Base-by-base conservation (phyloP, 192 early-diverging fungal species). In the Helicostylum pulchrum region DNA sequence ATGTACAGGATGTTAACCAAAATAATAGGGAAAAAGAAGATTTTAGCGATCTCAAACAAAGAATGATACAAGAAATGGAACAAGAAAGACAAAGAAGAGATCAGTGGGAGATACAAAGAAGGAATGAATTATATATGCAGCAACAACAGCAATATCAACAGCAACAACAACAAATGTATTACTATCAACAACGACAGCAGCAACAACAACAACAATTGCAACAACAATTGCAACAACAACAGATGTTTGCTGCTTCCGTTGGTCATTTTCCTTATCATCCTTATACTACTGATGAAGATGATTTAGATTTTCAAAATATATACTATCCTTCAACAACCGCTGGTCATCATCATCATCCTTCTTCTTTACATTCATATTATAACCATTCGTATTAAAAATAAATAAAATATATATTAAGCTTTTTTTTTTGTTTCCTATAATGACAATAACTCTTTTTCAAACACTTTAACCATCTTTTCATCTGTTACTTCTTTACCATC, bases 371-470 rank as follows among this genome's bases (percentile, higher is more conserved):
- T 39, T 39, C 36, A 39, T 34, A 56, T 39, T 56, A 34, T 34
- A 34, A 39, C 9, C 34, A 55, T n/a, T 55, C 15, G 32, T 31
- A 32, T 2, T 32, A 53, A 31, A 53, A 15, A 54, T 31, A 54
- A 54, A 54, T 31, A 54, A 17, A 36, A 48, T 17, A 48, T 12
- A 2, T 48, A 6, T 48, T 19, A 12, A 45, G 26, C 12, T 48
- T 48, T 48, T 19, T 48, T n/a, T n/a, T n/a, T 47, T 23, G 3
- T 51, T 2, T 51, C 17, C 43, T 44, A 53, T 14, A 64, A 15
- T 10, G 62, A 64, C 32, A 72, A 46, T 2, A 72, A 31, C 26
- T 72, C 49, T 52, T 50, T 52, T 44, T 72, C 70, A 66, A 62
- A 72, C 19, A 72, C 64, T 54, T 66, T 72, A 44, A 72, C 52